Evolutionary conservation across 495 filamentous ascomycete genomes (phyloP).

Genomic region (Podospora sp.): DNA sequence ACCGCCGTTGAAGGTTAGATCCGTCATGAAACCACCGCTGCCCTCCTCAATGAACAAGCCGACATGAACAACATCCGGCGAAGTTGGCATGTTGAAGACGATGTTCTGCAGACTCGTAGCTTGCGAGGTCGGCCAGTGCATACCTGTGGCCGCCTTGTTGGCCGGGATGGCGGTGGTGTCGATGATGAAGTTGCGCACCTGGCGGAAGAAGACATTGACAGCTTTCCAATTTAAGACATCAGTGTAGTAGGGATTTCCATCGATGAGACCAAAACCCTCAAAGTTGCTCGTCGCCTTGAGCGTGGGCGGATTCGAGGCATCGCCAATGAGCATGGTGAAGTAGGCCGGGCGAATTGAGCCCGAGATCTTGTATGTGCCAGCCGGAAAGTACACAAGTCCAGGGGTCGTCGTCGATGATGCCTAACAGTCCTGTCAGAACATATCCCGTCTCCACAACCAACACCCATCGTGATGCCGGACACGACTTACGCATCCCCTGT

Average conservation of each 20-base stretch:
- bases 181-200: conserved; percentile 75
- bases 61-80: conserved; percentile 62
- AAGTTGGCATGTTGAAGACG: conserved; percentile 68
- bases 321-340: conserved; percentile 64
- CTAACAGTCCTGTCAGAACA: conserved; percentile 25
- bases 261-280: conserved; percentile 65
- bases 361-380: conserved; percentile 73
- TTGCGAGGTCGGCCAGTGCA: conserved; percentile 81
- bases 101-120: conserved; percentile 79
- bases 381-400: conserved; percentile 77
- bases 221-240: conserved; percentile 53
- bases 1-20: conserved; percentile 73
- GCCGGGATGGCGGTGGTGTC: conserved; percentile 68
- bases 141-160: conserved; percentile 56
- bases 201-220: conserved; percentile 77
- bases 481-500: conserved; percentile 61
- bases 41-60: conserved; percentile 78
- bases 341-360: conserved; percentile 65
- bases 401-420: conserved; percentile 73
- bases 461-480: not conserved
- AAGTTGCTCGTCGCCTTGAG: conserved; percentile 69
- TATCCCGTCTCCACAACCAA: not conserved
- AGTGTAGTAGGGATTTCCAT: conserved; percentile 68
- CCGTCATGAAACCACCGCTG: conserved; percentile 65
- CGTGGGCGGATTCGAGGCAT: conserved; percentile 40